Evolutionary conservation across 1,284 basidiomycete genomes (phyloP), one percentile per base, ranked within the genome.

Genomic region (Leccinum pachyderme): DNA sequence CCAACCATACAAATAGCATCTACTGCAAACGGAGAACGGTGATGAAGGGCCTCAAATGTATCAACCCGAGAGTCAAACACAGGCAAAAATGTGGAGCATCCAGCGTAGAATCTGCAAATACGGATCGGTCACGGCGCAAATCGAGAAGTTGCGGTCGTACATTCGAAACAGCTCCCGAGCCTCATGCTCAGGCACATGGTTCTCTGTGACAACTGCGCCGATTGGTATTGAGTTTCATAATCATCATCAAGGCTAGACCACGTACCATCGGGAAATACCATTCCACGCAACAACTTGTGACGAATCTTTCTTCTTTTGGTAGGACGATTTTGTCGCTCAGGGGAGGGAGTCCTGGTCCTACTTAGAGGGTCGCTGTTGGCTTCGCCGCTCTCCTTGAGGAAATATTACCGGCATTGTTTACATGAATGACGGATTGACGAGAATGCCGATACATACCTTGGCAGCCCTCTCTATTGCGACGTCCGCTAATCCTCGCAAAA

Each of bases 1-100:
- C 91, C 93, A 27, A 94, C 90, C 86, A 93, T 92, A 65, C 93
- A 92, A 35, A 96, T 93, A 32, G 85, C 84, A 60, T 94, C 85
- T 24, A 92, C 87, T 48, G 89, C 87, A 70, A 93, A 92, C 2
- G 90, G 91, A 48, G 90, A 92, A 33, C 91, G 85, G 56, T 86
- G 82, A 65, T 87, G 90, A 52, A 93, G 73, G 15, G 81, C 80
- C 49, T 94, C 90, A 73, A 83, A 95, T 0, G 91, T 92, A 68
- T 95, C 93, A 22, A 81, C 76, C 39, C 75, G 78, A 4, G 78
- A 81, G 71, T 95, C 91, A 64, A 93, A 94, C 24, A 94, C 85
- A 33, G 93, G 89, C 68, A 95, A 73, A 71, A 95, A 95, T 32
- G 92, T 94, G 25, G 89, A 93, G 63, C 92, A 95, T 27, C 93